Percentiles rank a stretch among this genome's conserved stretches.
phyloP scores from a whole-genome alignment of 1,284 basidiomycete species.

The Inonotus hispidus region DNA sequence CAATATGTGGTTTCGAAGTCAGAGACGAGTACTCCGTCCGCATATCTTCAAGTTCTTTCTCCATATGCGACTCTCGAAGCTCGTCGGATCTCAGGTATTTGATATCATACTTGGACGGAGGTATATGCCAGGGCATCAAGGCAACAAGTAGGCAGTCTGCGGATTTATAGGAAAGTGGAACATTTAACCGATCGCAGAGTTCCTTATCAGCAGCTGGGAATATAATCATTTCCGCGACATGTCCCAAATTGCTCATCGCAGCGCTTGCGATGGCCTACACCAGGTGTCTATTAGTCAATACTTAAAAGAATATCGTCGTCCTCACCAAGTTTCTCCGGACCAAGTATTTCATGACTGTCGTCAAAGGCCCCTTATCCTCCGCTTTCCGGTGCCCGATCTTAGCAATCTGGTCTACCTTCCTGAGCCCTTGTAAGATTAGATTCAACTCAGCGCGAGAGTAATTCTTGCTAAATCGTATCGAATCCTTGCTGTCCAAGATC shows the following conservation, averaged over 20 bases:
- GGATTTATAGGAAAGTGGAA: constrained; percentile 26
- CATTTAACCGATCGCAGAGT: constrained; percentile 27
- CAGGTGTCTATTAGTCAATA: constrained; percentile 8
- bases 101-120: constrained; percentile 16
- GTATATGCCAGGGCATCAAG: constrained; percentile 43
- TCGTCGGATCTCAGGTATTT: constrained; percentile 4
- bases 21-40: constrained; percentile 10
- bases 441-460: constrained; percentile 42
- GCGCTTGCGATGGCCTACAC: constrained; percentile 47
- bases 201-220: constrained; percentile 32
- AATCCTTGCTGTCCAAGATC: constrained; percentile 34
- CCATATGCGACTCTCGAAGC: background rate
- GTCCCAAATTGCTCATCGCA: constrained; percentile 38
- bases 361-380: constrained; percentile 37
- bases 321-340: constrained; percentile 37
- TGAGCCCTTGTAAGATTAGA: constrained; percentile 42
- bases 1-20: constrained; percentile 28
- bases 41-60: constrained; percentile 1
- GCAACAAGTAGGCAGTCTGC: constrained; percentile 34
- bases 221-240: constrained; percentile 40
- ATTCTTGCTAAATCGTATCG: constrained; percentile 41
- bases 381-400: constrained; percentile 35
- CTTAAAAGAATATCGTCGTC: constrained; percentile 10
- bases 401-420: constrained; percentile 46
- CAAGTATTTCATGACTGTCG: constrained; percentile 43